Percentiles rank a stretch among this genome's conserved stretches.
These are phyloP conservation scores for Tylopilus vinaceipallidus DNA, from an alignment of 768 basidiomycete species.

Conservation along the genomic window DNA sequence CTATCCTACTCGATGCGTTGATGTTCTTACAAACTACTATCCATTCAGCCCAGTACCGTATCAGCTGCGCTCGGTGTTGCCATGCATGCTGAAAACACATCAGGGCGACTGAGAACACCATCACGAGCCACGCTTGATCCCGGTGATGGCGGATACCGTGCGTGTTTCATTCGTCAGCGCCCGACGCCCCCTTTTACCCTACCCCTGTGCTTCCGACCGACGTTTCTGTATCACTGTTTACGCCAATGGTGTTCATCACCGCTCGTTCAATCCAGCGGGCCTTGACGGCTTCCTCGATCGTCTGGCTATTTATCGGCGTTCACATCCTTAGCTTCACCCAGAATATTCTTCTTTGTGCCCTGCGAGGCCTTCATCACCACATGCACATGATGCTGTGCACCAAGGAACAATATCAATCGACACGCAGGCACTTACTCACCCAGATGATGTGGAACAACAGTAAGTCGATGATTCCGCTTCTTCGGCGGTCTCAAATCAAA, in stretches of 20 bases:
- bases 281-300: too few species aligned
- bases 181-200: too few species aligned
- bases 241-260: too few species aligned
- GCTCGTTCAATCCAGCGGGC: too few species aligned
- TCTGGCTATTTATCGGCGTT: too few species aligned
- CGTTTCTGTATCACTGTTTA: neutral
- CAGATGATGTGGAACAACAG: too few species aligned
- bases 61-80: neutral
- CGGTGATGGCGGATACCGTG: conserved; percentile 1
- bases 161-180: neutral
- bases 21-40: neutral
- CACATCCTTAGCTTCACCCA: conserved; percentile 5
- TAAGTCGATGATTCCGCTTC: too few species aligned
- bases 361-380: neutral
- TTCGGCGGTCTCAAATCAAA: too few species aligned
- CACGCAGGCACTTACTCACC: neutral
- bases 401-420: too few species aligned
- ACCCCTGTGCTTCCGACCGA: too few species aligned
- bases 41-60: neutral
- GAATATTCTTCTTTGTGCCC: neutral
- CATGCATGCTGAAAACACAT: too few species aligned
- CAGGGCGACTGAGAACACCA: neutral
- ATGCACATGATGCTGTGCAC: too few species aligned
- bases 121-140: conserved; percentile 5
- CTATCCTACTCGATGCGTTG: conserved; percentile 6